Evolutionary conservation across 2,329 filamentous ascomycete genomes (phyloP), one percentile per base, ranked within the genome.

Genomic region (Xylaria hypoxylon): DNA sequence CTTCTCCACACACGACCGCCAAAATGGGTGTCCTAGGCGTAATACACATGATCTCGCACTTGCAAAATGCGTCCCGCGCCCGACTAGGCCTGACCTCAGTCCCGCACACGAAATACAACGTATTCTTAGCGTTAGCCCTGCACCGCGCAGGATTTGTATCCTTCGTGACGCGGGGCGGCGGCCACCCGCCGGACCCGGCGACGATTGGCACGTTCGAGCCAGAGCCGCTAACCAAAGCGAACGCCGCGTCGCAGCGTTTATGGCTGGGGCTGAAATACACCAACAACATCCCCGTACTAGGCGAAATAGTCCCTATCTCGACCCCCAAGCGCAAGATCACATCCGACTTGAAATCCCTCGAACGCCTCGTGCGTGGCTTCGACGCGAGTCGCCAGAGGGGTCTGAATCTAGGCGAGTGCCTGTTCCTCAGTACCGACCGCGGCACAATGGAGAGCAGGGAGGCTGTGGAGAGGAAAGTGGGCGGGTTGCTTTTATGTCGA

Each of bases 211-310:
- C 82, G 11, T 68, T 77, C 68, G 79, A 86, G 28, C 83, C 88
- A 13, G 86, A 87, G 68, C 83, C 82, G 15, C 84, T 92, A 64
- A 93, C 90, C 53, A 83, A 84, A 68, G 84, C 83, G 73, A 97
- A 96, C 80, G 87, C 93, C 42, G 87, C 93, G 4, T 85, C 83
- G 44, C 86, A 92, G 76, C 86, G 94, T 67, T 82, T 97, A 71
- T 97, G 94, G 94, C 80, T 97, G 13, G 93, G 93, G 1, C 82
- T 97, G 75, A 97, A 97, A 82, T 97, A 97, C 86, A 92, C 88
- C 87, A 89, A 94, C 72, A 91, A 91, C 76, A 85, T 90, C 79
- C 93, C 94, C 5, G 93, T 97, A 24, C 81, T 97, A 71, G 84
- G 83, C 68, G 85, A 87, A 70, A 85, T 95, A 74, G 79, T 80